phyloP scores from a whole-genome alignment of 768 basidiomycete genomes.

The Mycena haematopus region DNA sequence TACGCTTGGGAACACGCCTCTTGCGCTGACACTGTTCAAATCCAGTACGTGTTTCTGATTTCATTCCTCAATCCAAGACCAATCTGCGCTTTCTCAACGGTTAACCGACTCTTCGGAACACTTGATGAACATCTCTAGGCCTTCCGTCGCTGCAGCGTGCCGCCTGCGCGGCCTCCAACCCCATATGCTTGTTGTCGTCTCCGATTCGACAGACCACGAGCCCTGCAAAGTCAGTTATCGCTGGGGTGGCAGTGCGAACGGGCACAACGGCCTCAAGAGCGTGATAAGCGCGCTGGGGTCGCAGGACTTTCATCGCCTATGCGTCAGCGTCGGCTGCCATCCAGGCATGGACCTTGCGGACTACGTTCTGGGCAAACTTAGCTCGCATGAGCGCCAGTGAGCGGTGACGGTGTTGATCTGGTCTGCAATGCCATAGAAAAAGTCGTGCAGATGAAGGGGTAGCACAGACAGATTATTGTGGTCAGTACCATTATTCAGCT shows the following conservation, averaged over 20 bases:
- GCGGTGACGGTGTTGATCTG: slow-evolving; percentile 64
- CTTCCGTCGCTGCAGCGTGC: slow-evolving; percentile 62
- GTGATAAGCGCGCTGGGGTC: slow-evolving; percentile 70
- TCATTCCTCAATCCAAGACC: neutral
- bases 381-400: slow-evolving; percentile 63
- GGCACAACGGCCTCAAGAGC: slow-evolving; percentile 83
- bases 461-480: neutral
- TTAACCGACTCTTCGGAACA: slow-evolving; percentile 50
- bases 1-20: slow-evolving; percentile 46
- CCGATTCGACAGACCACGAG: slow-evolving; percentile 78
- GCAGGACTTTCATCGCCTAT: slow-evolving; percentile 72
- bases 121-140: slow-evolving; percentile 85
- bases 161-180: slow-evolving; percentile 53
- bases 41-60: slow-evolving; percentile 63
- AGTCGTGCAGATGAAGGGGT: slow-evolving; percentile 43
- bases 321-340: slow-evolving; percentile 75
- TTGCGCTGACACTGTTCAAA: slow-evolving; percentile 74
- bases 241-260: slow-evolving; percentile 78
- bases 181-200: slow-evolving; percentile 65
- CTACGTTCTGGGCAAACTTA: slow-evolving; percentile 69
- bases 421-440: slow-evolving; percentile 63
- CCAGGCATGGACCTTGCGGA: slow-evolving; percentile 55
- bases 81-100: too few relatives aligned
- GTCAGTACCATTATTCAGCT: neutral
- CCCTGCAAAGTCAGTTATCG: slow-evolving; percentile 61